Base-by-base conservation (phyloP, 495 filamentous ascomycete species). In the Hypoxylon subgilvum region DNA sequence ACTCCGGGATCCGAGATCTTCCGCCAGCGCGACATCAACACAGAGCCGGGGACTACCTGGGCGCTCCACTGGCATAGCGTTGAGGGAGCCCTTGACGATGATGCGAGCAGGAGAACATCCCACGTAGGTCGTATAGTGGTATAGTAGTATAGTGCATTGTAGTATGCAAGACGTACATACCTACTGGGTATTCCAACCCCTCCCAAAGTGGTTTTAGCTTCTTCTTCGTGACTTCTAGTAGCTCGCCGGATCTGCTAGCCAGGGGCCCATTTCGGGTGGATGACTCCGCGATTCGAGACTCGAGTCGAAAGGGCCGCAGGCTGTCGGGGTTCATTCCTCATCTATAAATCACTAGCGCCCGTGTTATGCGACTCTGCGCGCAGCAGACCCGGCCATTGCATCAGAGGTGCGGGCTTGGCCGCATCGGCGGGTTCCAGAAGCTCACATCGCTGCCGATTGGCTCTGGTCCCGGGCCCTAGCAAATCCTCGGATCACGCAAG, bases 361-460 rank as follows among this genome's bases (percentile, higher is more conserved):
- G 8, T 54, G 44, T 53, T 50, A 43, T 65, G 52, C 50, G 51
- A 65, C 61, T 50, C 51, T 56, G 18, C 25, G 51, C 52, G 51
- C 61, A 61, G 48, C 1, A 31, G 34, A 47, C 43, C 38, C 38
- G 55, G 51, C 48, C 48, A 60, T 43, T 56, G 56, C 59, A 57
- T 52, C 45, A 23, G 43, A 31, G 21, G 32, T n/a, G 58, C 61
- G 61, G 61, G 50, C 61, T 60, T 61, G 61, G 55, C 61, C 50
- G 61, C 61, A 65, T 65, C 61, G 61, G 61, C 56, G 61, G 61
- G 51, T 61, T 61, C 61, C 61, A 56, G 46, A 56, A 65, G 32
- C 39, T 61, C 50, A 36, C 46, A 21, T 56, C 28, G 56, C 56
- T 65, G 46, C 61, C 61, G 61, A 65, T 65, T 65, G 61, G 61